A percentile compares a stretch with the other conserved stretches of the same genome.
These are phyloP conservation scores for Epichloe coenophiala DNA, from an alignment of 2,329 filamentous ascomycete genomes.

Conservation along the genomic window DNA sequence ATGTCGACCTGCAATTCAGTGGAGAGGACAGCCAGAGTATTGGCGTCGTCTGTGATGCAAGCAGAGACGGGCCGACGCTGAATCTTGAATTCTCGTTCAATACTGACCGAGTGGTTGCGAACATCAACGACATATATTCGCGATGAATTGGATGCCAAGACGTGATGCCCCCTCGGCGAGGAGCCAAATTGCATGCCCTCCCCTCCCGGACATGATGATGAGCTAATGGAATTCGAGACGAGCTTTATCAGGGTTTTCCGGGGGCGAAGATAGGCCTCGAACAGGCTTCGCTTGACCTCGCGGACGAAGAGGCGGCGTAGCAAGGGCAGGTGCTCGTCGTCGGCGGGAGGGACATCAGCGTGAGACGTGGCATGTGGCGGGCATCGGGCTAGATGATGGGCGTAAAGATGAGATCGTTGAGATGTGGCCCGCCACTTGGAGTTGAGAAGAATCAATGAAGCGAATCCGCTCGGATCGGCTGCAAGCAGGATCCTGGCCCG, in stretches of 20 bases:
- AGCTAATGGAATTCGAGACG: slow-evolving; percentile 72
- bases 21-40: slow-evolving; percentile 64
- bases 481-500: slow-evolving; percentile 43
- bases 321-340: slow-evolving; percentile 38
- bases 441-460: slow-evolving; percentile 52
- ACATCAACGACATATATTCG: slow-evolving; percentile 69
- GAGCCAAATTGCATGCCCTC: slow-evolving; percentile 78
- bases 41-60: slow-evolving; percentile 67
- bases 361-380: slow-evolving; percentile 44
- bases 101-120: slow-evolving; percentile 41
- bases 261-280: slow-evolving; percentile 62
- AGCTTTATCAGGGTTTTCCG: slow-evolving; percentile 61
- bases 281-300: slow-evolving; percentile 64
- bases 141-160: slow-evolving; percentile 76
- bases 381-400: slow-evolving; percentile 46
- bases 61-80: slow-evolving; percentile 60
- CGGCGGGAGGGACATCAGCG: slow-evolving; percentile 21
- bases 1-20: slow-evolving; percentile 74
- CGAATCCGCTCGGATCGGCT: slow-evolving; percentile 50
- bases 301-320: slow-evolving; percentile 54
- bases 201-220: slow-evolving; percentile 71
- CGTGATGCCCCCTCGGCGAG: slow-evolving; percentile 58
- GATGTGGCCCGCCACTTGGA: slow-evolving; percentile 51
- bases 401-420: slow-evolving; percentile 49
- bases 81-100: slow-evolving; percentile 69